These are phyloP conservation scores for Blumeria hordei DNA, from an alignment of 2,329 filamentous ascomycete genomes.

Conservation along the genomic window DNA sequence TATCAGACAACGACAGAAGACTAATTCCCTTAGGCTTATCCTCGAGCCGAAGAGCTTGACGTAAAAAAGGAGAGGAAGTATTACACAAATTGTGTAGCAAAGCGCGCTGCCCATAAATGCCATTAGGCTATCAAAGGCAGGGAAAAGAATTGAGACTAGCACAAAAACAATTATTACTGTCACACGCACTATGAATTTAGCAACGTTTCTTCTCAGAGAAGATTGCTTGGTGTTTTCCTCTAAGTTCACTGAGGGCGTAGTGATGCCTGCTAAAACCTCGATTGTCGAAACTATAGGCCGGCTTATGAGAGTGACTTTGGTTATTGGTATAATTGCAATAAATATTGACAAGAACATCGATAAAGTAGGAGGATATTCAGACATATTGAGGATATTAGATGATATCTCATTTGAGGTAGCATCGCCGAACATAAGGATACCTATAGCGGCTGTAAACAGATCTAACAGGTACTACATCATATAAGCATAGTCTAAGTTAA, in stretches of 20 bases:
- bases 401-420: constrained; percentile 74
- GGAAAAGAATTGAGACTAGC: constrained; percentile 44
- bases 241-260: constrained; percentile 18
- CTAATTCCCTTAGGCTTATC: constrained; percentile 36
- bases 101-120: constrained; percentile 62
- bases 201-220: constrained; percentile 28
- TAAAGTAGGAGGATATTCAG: constrained; percentile 48
- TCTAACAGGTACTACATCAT: constrained; percentile 46
- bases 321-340: constrained; percentile 79
- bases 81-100: constrained; percentile 85
- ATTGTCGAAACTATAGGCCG: constrained; percentile 69
- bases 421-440: constrained; percentile 87
- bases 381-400: constrained; percentile 56
- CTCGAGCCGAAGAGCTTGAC: constrained; percentile 67
- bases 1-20: constrained; percentile 45
- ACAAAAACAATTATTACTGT: constrained; percentile 48
- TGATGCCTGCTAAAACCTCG: constrained; percentile 56
- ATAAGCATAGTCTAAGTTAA: not conserved
- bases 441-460: constrained; percentile 55
- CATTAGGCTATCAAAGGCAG: constrained; percentile 49
- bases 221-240: constrained; percentile 27
- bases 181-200: constrained; percentile 39
- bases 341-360: constrained; percentile 65
- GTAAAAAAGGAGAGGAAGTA: constrained; percentile 72
- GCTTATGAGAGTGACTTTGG: constrained; percentile 79